phyloP scores from a whole-genome alignment of 164 flowering plant species.

The Piper longum region DNA sequence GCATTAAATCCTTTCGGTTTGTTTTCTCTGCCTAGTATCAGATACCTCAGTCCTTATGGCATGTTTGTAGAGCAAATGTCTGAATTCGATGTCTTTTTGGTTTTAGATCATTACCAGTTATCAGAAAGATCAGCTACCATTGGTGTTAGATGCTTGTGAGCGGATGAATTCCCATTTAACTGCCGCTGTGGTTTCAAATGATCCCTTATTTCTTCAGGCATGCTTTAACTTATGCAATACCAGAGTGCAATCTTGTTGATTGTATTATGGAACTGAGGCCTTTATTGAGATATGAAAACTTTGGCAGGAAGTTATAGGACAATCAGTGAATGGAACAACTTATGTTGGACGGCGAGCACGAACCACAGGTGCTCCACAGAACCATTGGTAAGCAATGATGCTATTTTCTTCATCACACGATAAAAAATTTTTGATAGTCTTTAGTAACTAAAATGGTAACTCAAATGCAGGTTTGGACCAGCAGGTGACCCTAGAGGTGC shows the following conservation, averaged over 20 bases:
- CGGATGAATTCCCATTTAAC: slow-evolving; percentile 96
- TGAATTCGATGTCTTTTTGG: slow-evolving; percentile 3
- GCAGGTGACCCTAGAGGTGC: slow-evolving; percentile 98
- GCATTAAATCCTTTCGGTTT: not conserved
- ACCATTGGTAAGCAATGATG: slow-evolving; percentile 57
- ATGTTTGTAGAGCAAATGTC: too few species aligned
- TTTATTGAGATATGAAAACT: not conserved
- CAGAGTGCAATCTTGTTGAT: not conserved
- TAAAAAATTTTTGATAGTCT: not conserved
- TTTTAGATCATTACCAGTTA: slow-evolving; percentile 74
- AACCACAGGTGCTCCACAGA: slow-evolving; percentile 98
- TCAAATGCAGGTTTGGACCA: slow-evolving; percentile 78
- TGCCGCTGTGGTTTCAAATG: slow-evolving; percentile 96
- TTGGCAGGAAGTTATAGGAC: slow-evolving; percentile 78
- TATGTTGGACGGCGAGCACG: slow-evolving; percentile 92
- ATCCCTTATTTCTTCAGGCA: slow-evolving; percentile 76
- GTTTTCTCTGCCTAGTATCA: not conserved
- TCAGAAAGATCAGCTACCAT: slow-evolving; percentile 52
- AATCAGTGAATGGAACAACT: slow-evolving; percentile 89
- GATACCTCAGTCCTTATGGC: too few species aligned
- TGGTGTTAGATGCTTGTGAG: slow-evolving; percentile 77
- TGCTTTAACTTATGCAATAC: slow-evolving; percentile 7
- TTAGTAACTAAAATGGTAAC: not conserved
- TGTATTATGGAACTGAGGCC: not conserved
- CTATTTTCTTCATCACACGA: not conserved